These are phyloP conservation scores for Veloboletus limbatus DNA, from an alignment of 1,284 basidiomycete genomes.

Conservation along the genomic window DNA sequence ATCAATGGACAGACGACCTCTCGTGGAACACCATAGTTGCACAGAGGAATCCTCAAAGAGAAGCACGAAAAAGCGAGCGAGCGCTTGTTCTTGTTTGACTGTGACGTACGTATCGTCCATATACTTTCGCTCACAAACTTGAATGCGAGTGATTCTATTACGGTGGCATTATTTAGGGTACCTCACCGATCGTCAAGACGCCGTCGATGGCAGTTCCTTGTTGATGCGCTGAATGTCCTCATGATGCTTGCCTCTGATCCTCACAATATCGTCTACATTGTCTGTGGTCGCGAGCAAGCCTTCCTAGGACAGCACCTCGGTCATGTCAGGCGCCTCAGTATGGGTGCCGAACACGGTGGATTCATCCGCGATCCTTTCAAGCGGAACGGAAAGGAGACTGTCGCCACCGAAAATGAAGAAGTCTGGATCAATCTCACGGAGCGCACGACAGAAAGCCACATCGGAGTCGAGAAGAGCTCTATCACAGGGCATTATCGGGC, in stretches of 20 bases:
- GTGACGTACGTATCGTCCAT: conserved; percentile 65
- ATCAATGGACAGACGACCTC: conserved; percentile 82
- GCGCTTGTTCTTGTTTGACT: conserved; percentile 93
- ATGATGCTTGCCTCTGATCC: conserved; percentile 74
- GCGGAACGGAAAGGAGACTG: no score
- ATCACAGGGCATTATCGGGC: conserved; percentile 98
- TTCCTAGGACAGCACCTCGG: conserved; percentile 94
- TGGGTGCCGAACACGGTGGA: conserved; percentile 95
- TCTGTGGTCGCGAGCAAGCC: conserved; percentile 92
- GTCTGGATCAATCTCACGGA: conserved; percentile 91
- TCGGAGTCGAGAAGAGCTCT: conserved; percentile 95
- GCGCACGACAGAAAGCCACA: conserved; percentile 91
- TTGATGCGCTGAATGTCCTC: conserved; percentile 75
- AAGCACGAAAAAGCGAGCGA: conserved; percentile 76
- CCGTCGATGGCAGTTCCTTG: conserved; percentile 89
- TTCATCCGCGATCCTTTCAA: conserved; percentile 74
- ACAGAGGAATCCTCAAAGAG: conserved; percentile 59
- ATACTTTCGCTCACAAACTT: neutral
- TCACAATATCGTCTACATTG: conserved; percentile 92
- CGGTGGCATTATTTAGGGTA: conserved; percentile 56
- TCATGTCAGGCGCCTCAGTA: conserved; percentile 78
- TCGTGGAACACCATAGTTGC: conserved; percentile 84
- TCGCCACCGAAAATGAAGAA: conserved; percentile 36
- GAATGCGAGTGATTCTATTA: conserved; percentile 1
- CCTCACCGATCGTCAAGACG: conserved; percentile 93